Percentiles rank a stretch among this genome's conserved stretches.
Evolutionary conservation across 208 protist species (phyloP).

Genomic region (Acanthamoeba triangularis): DNA sequence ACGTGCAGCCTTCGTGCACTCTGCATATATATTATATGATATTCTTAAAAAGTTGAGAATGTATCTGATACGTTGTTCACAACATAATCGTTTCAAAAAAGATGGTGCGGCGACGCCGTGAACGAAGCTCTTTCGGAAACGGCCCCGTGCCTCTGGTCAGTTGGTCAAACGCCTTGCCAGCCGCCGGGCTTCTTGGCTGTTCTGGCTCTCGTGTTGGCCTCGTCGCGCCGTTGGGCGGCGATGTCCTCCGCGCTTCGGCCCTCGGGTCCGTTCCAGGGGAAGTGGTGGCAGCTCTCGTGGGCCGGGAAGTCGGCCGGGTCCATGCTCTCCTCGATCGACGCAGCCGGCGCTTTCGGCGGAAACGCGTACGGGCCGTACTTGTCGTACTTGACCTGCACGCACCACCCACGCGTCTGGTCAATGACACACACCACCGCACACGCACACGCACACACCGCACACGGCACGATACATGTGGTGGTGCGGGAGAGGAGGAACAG

Average conservation of each 20-base stretch:
- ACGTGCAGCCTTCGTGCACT: no score
- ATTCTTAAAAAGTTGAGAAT: no score
- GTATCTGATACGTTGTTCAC: no score
- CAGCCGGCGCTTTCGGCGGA: neutral
- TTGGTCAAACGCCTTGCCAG: neutral
- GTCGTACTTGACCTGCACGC: constrained; percentile 18
- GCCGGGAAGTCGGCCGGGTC: neutral
- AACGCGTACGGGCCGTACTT: neutral
- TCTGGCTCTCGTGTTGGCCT: neutral
- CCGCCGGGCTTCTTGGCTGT: neutral
- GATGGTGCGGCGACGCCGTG: no score
- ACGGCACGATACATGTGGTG: neutral
- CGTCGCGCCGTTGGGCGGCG: neutral
- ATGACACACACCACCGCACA: neutral
- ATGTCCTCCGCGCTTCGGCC: neutral
- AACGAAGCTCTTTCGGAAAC: no score
- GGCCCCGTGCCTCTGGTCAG: no score
- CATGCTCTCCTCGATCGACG: constrained; percentile 20
- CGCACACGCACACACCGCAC: no score
- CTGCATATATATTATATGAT: no score
- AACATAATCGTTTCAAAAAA: no score
- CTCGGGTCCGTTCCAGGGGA: constrained; percentile 25
- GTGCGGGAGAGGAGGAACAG: neutral
- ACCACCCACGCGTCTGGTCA: neutral
- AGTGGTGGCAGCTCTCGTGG: neutral